Evolutionary conservation across 345 rosid genomes (phyloP), one percentile per base, ranked within the genome.

Genomic region (Lenwebbia sp.): DNA sequence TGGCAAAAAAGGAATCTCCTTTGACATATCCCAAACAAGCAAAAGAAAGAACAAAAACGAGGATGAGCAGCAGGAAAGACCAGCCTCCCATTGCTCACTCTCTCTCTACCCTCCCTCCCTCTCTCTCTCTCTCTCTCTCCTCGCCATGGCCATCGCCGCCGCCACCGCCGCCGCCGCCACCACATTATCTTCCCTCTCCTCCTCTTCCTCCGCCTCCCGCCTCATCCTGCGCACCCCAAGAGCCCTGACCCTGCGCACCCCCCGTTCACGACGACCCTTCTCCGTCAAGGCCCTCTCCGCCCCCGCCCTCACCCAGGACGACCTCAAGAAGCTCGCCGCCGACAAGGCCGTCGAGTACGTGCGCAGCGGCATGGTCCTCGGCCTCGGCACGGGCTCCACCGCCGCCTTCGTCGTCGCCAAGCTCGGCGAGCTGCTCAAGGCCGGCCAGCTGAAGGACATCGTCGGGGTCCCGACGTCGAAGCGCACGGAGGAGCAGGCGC

Each of bases 321-420:
- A 94, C 82, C 93, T 96, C 83, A 97, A 96, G 87, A 96, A 94
- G 83, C 90, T 97, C 89, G 99, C 99, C 10, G 99, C 99, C 50
- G 99, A 95, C 90, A 97, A 95, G 47, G 99, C 99, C 87, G 99
- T 97, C 0, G 99, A 96, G 15, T 90, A 94, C 21, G 98, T 96
- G 78, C 92, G 92, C 83, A 94, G 98, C 44, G 99, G 99, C 40
- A 97, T 97, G 99, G 92, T 94, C 21, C 95, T 96, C 50, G 99
- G 99, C 83, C 96, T 97, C 49, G 99, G 99, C 49, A 97, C 99
- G n/a, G 99, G 99, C 83, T 97, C 99, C 87, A 96, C 99, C 28
- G 99, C 99, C 25, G 98, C 99, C 47, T 96, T 96, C 87, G 99
- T 96, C 8, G 99, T 97, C 6, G 92, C 95, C 87, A 96, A 91